A percentile compares a stretch with the other conserved stretches of the same genome.
Evolutionary conservation across 768 basidiomycete genomes (phyloP).

Genomic region (Peribolospora baueri): DNA sequence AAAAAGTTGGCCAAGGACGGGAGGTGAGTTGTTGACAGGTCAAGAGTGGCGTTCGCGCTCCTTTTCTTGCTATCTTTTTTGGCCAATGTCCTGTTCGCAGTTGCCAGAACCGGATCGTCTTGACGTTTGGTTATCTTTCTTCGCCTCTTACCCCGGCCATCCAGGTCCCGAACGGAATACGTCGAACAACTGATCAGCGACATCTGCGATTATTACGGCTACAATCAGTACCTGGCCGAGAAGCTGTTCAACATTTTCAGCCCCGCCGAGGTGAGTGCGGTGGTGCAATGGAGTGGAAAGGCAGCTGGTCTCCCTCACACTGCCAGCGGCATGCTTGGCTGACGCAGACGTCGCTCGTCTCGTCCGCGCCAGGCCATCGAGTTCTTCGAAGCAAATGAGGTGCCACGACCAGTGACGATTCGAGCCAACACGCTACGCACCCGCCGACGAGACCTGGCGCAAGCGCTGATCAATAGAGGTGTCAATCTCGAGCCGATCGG

Average conservation of each 20-base stretch:
- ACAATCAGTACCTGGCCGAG: constrained; percentile 81
- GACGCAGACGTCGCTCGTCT: not conserved
- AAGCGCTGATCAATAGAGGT: constrained; percentile 76
- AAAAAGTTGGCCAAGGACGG: constrained; percentile 36
- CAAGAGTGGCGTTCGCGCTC: not conserved
- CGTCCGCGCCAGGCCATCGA: constrained; percentile 49
- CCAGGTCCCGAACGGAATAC: constrained; percentile 70
- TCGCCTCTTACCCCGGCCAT: not conserved
- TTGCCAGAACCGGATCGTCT: not conserved
- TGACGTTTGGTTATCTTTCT: not conserved
- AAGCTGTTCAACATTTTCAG: constrained; percentile 87
- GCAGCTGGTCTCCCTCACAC: not conserved
- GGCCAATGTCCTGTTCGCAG: no score
- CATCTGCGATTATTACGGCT: constrained; percentile 88
- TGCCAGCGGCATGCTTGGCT: not conserved
- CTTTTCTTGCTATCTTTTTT: constrained; percentile 1
- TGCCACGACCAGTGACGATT: constrained; percentile 86
- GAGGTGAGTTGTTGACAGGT: constrained; percentile 27
- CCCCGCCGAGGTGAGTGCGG: constrained; percentile 47
- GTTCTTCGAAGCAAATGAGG: constrained; percentile 94
- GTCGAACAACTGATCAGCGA: constrained; percentile 65
- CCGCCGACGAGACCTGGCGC: constrained; percentile 76
- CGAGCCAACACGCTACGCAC: constrained; percentile 90
- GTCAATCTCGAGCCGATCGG: constrained; percentile 95
- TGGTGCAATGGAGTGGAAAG: not conserved